phyloP scores from a whole-genome alignment of 306 rosid species.

The Spatholobus suberectus region DNA sequence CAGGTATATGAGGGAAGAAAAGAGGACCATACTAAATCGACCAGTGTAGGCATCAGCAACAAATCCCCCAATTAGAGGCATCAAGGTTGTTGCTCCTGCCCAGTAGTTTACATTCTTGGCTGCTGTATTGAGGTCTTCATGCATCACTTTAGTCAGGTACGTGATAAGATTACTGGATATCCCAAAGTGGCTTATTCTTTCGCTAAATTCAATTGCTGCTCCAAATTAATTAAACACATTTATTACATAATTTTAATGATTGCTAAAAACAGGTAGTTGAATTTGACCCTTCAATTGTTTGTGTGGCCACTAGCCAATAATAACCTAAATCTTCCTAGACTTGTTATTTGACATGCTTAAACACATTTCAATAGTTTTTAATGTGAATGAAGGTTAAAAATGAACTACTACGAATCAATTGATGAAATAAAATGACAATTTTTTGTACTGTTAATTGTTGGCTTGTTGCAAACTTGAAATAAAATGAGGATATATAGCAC shows the following conservation, averaged over 20 bases:
- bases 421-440: no score
- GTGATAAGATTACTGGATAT: constrained; percentile 47
- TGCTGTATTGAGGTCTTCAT: constrained; percentile 54
- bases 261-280: neutral
- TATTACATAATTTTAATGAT: no score
- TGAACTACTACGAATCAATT: no score
- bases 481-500: neutral
- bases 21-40: constrained; percentile 40
- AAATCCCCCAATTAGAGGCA: constrained; percentile 55
- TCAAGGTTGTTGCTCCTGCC: constrained; percentile 51
- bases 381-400: no score
- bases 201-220: constrained; percentile 44
- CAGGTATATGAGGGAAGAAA: constrained; percentile 46
- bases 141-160: constrained; percentile 50
- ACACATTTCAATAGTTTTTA: no score
- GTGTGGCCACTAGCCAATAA: neutral
- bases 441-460: no score
- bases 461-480: neutral
- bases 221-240: constrained; percentile 3
- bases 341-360: no score
- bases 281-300: neutral
- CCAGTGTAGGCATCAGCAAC: constrained; percentile 57
- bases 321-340: neutral
- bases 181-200: constrained; percentile 48
- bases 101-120: constrained; percentile 55